Evolutionary conservation across 352 stramenopile species (phyloP).

Genomic region (Globisporangium heterothallicum): DNA sequence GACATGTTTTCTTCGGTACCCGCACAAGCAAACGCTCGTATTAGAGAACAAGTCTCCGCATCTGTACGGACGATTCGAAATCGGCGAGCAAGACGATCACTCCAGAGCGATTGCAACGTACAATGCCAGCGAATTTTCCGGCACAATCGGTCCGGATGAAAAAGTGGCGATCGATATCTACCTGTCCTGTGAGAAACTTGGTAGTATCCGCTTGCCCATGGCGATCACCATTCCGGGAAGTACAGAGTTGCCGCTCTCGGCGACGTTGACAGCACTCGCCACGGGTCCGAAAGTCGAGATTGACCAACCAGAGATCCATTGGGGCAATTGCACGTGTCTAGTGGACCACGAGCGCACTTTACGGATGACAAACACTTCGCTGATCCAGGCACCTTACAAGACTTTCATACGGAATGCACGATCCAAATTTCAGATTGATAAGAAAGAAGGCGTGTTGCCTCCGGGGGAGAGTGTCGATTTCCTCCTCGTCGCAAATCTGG

Average conservation of each 20-base stretch:
- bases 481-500: constrained; percentile 86
- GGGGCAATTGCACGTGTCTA: constrained; percentile 89
- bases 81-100: constrained; percentile 87
- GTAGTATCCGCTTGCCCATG: constrained; percentile 88
- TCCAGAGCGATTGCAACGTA: constrained; percentile 83
- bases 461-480: constrained; percentile 74
- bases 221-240: constrained; percentile 78
- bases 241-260: constrained; percentile 84
- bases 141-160: constrained; percentile 56
- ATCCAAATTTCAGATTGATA: constrained; percentile 90
- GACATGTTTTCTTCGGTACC: constrained; percentile 88
- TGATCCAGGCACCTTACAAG: constrained; percentile 90
- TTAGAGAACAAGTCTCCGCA: constrained; percentile 85
- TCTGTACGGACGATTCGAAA: constrained; percentile 84
- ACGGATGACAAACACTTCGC: constrained; percentile 82
- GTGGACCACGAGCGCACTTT: constrained; percentile 70
- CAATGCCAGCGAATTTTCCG: constrained; percentile 46
- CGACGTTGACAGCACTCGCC: constrained; percentile 79
- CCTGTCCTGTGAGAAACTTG: constrained; percentile 87
- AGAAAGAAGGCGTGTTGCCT: constrained; percentile 81
- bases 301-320: constrained; percentile 80
- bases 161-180: constrained; percentile 70
- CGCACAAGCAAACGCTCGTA: constrained; percentile 82
- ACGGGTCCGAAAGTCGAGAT: constrained; percentile 85
- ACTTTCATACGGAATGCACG: constrained; percentile 90